Evolutionary conservation across 2,329 filamentous ascomycete species (phyloP), one percentile per base, ranked within the genome.

Genomic region (Monilinia laxa): DNA sequence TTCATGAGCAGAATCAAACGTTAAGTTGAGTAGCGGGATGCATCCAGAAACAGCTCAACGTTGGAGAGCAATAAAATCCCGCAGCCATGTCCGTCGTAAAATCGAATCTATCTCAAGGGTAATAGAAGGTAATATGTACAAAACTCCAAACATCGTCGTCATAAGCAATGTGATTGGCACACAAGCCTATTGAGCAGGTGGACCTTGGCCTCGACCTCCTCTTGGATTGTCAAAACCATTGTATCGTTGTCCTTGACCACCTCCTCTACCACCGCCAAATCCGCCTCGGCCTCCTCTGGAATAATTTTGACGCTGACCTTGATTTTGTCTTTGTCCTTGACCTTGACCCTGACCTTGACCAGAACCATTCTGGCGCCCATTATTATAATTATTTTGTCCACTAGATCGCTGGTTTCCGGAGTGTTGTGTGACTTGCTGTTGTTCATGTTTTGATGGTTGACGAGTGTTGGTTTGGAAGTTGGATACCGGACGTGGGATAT

Each of bases 401-500:
- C 71, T 68, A 58, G 65, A 49, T 65, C 73, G 68, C 66, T 73
- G 53, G 25, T 71, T 72, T 25, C 71, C 68, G 28, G 67, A 65
- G 66, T 72, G 70, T 60, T 75, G 72, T 42, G 72, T 69, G 14
- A 70, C 62, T 68, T 72, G 70, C 28, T 67, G 68, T 64, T 74
- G 73, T 20, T 75, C 72, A 52, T 72, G 71, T 35, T 64, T 66
- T 57, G 70, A 66, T 56, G 71, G 68, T 64, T 76, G 74, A 60
- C 74, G 71, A 18, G 64, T 53, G 69, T 71, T 73, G 60, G 76
- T 83, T 66, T 76, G 74, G 65, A 75, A 74, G 64, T 76, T 87
- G 65, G 85, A 83, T 69, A 89, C 85, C 4, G 95, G 95, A 45
- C 93, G 88, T 62, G 96, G 95, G 74, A 99, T 98, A 67, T 85